Percentiles rank a stretch among this genome's conserved stretches.
These are phyloP conservation scores for Batrachochytrium dendrobatidis DNA, from an alignment of 371 early-diverging fungal species.

Conservation along the genomic window DNA sequence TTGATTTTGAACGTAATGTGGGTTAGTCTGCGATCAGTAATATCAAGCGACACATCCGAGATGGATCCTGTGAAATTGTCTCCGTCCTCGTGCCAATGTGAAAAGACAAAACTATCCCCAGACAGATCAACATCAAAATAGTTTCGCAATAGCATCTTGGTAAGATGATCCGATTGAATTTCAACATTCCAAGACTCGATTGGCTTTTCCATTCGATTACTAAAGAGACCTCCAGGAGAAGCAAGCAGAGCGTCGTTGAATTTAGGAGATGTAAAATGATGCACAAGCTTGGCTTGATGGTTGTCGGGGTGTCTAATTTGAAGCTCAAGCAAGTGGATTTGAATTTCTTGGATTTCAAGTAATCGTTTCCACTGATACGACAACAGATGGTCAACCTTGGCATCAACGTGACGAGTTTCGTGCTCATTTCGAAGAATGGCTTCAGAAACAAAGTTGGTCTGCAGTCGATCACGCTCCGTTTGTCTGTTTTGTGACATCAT, in stretches of 20 bases:
- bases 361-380: slow-evolving; percentile 36
- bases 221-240: background rate
- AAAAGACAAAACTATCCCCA: background rate
- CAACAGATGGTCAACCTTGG: slow-evolving; percentile 36
- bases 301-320: slow-evolving; percentile 11
- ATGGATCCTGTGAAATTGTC: slow-evolving; percentile 32
- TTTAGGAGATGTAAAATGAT: background rate
- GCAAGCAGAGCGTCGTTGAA: slow-evolving; percentile 2
- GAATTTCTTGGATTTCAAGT: slow-evolving; percentile 38
- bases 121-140: background rate
- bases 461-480: slow-evolving; percentile 23
- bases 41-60: slow-evolving; percentile 17
- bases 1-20: slow-evolving; percentile 22
- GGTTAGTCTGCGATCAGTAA: slow-evolving; percentile 3
- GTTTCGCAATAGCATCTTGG: slow-evolving; percentile 8
- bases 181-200: slow-evolving; percentile 11
- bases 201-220: too few species aligned
- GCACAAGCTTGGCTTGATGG: background rate
- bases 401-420: slow-evolving; percentile 34
- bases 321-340: slow-evolving; percentile 27
- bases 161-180: slow-evolving; percentile 8
- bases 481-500: slow-evolving; percentile 45
- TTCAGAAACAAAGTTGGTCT: slow-evolving; percentile 28
- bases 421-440: slow-evolving; percentile 33
- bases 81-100: slow-evolving; percentile 38